Base-by-base conservation (phyloP, 352 stramenopile species). In the Phytophthora chlamydospora region DNA sequence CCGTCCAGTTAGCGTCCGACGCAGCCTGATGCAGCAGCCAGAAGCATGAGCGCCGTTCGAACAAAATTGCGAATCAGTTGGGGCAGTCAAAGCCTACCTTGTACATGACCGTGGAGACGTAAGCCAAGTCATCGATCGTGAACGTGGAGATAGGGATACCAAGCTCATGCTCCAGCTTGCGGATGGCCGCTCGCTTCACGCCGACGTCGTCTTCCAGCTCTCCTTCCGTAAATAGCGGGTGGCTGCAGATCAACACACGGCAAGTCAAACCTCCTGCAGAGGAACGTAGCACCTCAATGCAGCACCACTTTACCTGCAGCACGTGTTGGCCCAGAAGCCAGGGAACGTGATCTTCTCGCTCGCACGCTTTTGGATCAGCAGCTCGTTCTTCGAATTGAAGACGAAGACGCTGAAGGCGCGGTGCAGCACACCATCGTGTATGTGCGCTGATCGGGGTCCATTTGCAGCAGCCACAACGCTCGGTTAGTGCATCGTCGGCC, bases 301-400 rank as follows among this genome's bases (percentile, higher is more conserved):
- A 62, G 24, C 19, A 39, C 12, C 10, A 60, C 32, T 55, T 48
- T 49, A 88, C 78, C 78, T 97, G 80, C 98, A 99, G 74, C 98
- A 99, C 12, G 98, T 99, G 76, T 99, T 99, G 13, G 98, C 98
- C 98, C 98, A 99, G 32, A 98, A 97, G 68, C 91, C 88, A 12
- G 98, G 97, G 74, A 99, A 99, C 21, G 97, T 99, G 76, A 99
- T 99, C 79, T 99, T 99, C 43, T 93, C 89, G 2, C 74, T 73
- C 1, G 97, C 93, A 14, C 98, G 86, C 83, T 99, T 91, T 64
- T 96, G 87, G 41, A 96, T 89, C 34, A 96, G 68, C 43, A 96
- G 56, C 59, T 93, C 80, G 52, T 93, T 92, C 58, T 89, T 82
- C 35, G 77, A 85, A 75, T 94, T 92, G 73, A 96, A 96, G 33